A percentile compares a stretch with the other conserved stretches of the same genome.
Conservation (phyloP, 345 rosid species). For the Moringa oleifera region DNA sequence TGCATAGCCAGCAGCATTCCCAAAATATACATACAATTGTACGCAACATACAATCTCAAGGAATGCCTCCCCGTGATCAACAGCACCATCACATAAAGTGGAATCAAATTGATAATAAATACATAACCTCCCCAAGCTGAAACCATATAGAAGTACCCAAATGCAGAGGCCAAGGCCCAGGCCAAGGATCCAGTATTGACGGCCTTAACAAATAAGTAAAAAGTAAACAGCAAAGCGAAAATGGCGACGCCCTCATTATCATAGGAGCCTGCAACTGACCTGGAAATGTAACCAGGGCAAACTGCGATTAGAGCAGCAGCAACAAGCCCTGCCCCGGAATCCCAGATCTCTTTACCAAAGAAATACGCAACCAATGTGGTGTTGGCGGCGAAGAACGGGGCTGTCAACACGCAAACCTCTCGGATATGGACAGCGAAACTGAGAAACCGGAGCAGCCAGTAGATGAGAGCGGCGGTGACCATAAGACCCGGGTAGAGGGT, state of each 20-base stretch:
- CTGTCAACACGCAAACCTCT: constrained; percentile 92
- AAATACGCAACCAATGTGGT: constrained; percentile 92
- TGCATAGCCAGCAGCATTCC: constrained; percentile 99
- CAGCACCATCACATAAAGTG: constrained; percentile 91
- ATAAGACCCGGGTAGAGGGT: constrained; percentile 92
- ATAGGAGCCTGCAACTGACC: constrained; percentile 95
- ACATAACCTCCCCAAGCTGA: constrained; percentile 99
- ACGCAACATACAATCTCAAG: constrained; percentile 85
- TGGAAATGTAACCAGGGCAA: constrained; percentile 95
- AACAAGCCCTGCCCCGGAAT: constrained; percentile 87
- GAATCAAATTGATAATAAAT: constrained; percentile 89
- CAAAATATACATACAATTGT: constrained; percentile 82
- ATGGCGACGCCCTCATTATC: constrained; percentile 96
- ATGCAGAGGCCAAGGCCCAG: constrained; percentile 90
- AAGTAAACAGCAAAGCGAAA: constrained; percentile 81
- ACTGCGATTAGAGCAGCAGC: constrained; percentile 89
- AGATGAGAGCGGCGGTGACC: constrained; percentile 83
- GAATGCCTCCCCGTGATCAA: constrained; percentile 93
- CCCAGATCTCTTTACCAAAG: constrained; percentile 98
- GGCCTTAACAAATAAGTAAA: constrained; percentile 85
- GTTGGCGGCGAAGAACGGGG: constrained; percentile 94
- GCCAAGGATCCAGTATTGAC: constrained; percentile 90
- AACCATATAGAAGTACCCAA: constrained; percentile 96
- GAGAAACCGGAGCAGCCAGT: constrained; percentile 64
- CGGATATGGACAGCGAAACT: constrained; percentile 90